Evolutionary conservation across 495 filamentous ascomycete species (phyloP).

Genomic region (Pyrenula aspistea): DNA sequence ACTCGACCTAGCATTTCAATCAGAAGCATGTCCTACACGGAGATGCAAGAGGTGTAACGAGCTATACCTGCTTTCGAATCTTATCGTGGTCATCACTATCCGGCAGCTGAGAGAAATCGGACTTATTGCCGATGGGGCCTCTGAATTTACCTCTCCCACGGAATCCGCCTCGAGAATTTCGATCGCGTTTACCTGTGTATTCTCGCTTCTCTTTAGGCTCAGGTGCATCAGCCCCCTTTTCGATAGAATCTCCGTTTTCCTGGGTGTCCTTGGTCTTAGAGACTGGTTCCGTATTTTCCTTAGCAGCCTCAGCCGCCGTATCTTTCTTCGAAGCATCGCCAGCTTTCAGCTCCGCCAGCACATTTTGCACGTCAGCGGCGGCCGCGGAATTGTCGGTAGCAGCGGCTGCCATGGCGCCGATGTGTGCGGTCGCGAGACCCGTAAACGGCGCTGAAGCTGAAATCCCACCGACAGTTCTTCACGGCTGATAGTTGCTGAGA

Average conservation of each 20-base stretch:
- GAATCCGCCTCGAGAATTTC: constrained; percentile 11
- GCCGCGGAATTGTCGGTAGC: constrained; percentile 26
- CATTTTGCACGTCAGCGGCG: constrained; percentile 34
- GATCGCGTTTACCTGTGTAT: constrained; percentile 7
- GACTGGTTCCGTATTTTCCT: neutral
- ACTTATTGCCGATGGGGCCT: constrained; percentile 39
- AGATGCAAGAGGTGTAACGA: constrained; percentile 1
- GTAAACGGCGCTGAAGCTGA: no score
- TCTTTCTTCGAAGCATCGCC: constrained; percentile 17
- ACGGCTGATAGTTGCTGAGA: no score
- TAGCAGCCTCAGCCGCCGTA: constrained; percentile 13
- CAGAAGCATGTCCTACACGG: constrained; percentile 1
- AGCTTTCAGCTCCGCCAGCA: constrained; percentile 34
- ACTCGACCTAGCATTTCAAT: constrained; percentile 60
- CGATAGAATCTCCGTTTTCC: neutral
- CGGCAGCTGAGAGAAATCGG: constrained; percentile 47
- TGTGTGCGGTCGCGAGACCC: no score
- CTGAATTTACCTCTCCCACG: constrained; percentile 9
- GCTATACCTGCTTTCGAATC: constrained; percentile 65
- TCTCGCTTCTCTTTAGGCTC: constrained; percentile 22
- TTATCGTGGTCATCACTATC: constrained; percentile 60
- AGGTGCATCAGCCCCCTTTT: constrained; percentile 11
- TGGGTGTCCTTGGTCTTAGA: neutral
- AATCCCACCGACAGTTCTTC: no score
- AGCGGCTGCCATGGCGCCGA: neutral